phyloP scores from a whole-genome alignment of 371 early-diverging fungal genomes.

The Syncephalastrum sp. region DNA sequence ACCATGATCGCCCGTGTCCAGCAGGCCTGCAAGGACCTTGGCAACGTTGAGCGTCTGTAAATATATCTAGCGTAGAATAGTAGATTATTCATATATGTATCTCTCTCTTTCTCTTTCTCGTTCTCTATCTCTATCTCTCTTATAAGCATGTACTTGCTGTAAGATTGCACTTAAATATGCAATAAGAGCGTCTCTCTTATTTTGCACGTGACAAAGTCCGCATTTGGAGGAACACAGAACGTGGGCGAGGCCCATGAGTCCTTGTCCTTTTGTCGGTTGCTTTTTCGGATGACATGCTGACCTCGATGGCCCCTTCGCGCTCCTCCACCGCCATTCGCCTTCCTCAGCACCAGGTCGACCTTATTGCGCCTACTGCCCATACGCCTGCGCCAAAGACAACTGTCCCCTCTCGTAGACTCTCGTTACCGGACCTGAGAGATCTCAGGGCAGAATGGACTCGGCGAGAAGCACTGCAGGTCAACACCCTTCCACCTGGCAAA shows the following conservation, averaged over 20 bases:
- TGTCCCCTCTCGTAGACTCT: conserved; percentile 22
- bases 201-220: background rate
- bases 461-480: conserved; percentile 12
- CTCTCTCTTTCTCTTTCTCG: background rate
- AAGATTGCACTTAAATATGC: background rate
- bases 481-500: conserved; percentile 21
- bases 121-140: background rate
- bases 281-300: background rate
- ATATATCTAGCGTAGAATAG: conserved; percentile 10
- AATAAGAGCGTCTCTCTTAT: conserved; percentile 1
- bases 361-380: background rate
- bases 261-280: background rate
- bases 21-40: conserved; percentile 77
- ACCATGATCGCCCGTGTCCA: conserved; percentile 77
- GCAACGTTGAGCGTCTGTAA: conserved; percentile 72
- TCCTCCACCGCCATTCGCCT: conserved; percentile 10
- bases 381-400: background rate
- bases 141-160: background rate
- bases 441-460: conserved; percentile 32
- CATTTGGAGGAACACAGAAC: background rate
- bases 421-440: conserved; percentile 33
- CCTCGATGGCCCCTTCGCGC: conserved; percentile 5
- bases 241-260: background rate
- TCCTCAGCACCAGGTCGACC: conserved; percentile 7
- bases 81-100: conserved; percentile 2